Evolutionary conservation across 495 filamentous ascomycete genomes (phyloP).

Genomic region (Talaromyces stipitatus): DNA sequence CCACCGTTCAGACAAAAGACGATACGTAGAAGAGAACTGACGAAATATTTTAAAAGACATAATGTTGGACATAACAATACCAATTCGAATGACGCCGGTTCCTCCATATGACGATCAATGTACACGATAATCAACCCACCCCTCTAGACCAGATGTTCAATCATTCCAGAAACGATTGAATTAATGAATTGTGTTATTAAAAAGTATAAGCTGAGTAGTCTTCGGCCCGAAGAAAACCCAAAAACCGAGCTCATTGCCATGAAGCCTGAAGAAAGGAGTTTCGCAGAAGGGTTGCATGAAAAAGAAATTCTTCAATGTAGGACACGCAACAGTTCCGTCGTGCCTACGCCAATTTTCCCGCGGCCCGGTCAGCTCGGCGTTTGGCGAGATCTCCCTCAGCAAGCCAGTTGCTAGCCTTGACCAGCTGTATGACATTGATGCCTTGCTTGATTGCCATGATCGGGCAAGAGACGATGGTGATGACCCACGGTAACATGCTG

Average conservation of each 20-base stretch:
- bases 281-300: no score
- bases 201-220: neutral
- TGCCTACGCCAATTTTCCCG: neutral
- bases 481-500: slow-evolving; percentile 74
- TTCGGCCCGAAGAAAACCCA: neutral
- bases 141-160: neutral
- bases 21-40: no score
- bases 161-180: neutral
- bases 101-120: neutral
- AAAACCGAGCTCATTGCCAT: neutral
- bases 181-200: neutral
- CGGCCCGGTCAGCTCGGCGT: slow-evolving; percentile 16
- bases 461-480: slow-evolving; percentile 72
- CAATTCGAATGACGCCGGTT: neutral
- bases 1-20: neutral
- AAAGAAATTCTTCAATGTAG: no score
- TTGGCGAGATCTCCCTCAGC: slow-evolving; percentile 68
- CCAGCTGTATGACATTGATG: slow-evolving; percentile 88
- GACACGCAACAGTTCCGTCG: no score
- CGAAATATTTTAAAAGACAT: neutral
- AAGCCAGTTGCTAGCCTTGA: slow-evolving; percentile 88
- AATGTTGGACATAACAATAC: neutral
- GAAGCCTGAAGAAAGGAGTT: neutral
- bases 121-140: neutral
- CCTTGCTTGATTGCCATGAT: slow-evolving; percentile 88